Evolutionary conservation across 371 early-diverging fungal species (phyloP), one percentile per base, ranked within the genome.

Genomic region (Enteropsectra breve): DNA sequence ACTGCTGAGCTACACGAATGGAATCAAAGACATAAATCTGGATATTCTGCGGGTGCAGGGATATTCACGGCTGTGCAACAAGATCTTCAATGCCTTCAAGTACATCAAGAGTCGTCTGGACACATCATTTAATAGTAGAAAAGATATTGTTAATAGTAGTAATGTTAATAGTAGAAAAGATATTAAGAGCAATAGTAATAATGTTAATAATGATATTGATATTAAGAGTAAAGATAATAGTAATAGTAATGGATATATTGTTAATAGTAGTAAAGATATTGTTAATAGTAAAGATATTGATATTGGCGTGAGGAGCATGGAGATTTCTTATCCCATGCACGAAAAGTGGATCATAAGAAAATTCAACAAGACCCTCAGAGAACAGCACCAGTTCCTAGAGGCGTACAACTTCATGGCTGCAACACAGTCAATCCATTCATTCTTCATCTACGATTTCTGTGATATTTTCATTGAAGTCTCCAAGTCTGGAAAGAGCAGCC

Each of bases 11-110:
- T 94, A 92, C 83, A 87, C 90, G 5, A 85, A 70, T 33, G 73
- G 81, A 73, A 89, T 90, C 37, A 87, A 89, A 67, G 92, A 93
- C 76, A 89, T 97, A 74, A 95, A 94, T 79, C 79, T 98, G 66
- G 91, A 95, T 82, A 89, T 98, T 57, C 67, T 86, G 63, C 89
- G 92, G 76, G 91, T 96, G 21, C 91, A 90, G 69, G 94, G 96
- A 46, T 94, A 95, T 82, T 86, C 94, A 80, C 91, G 91, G 82
- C 93, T 95, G 85, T 94, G 95, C 82, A 98, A 96, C 85, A 98
- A 98, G 85, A 81, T 98, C 38, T 98, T 94, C 94, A 94, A 96
- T 80, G 94, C 91, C 2, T 56, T 38, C 1, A 69, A 66, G 34
- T 74, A 66, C 63, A 46, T 68, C 8, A 60, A 56, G 23, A 61